Conservation (phyloP, 164 flowering plant genomes). For the Santalum album region DNA sequence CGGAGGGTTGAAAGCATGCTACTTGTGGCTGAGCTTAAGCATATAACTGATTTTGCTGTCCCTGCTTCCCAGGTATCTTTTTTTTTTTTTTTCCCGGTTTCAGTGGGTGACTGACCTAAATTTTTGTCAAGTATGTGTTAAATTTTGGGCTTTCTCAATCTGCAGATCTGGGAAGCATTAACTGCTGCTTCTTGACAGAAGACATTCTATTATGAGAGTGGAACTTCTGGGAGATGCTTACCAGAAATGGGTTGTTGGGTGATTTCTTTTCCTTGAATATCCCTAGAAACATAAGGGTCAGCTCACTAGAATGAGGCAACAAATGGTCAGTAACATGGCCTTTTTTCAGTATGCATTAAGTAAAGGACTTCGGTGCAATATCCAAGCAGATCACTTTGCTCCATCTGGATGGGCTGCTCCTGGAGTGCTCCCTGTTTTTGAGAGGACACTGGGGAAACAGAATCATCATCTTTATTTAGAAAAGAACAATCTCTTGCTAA, state of each 20-base stretch:
- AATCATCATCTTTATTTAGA: constrained; percentile 48
- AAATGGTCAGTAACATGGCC: constrained; percentile 97
- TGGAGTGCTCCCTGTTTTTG: constrained; percentile 95
- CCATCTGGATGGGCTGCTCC: constrained; percentile 99
- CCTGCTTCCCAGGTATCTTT: constrained; percentile 66
- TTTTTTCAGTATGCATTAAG: constrained; percentile 71
- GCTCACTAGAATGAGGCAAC: constrained; percentile 97
- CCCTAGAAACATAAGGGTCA: constrained; percentile 99
- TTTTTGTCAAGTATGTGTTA: background rate
- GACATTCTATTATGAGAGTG: constrained; percentile 95
- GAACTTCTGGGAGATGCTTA: constrained; percentile 99
- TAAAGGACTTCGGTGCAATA: constrained; percentile 85
- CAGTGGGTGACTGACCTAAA: background rate
- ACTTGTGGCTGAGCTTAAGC: constrained; percentile 83
- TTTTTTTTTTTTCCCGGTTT: constrained; percentile 21
- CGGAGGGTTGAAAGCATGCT: constrained; percentile 97
- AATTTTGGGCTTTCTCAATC: constrained; percentile 3
- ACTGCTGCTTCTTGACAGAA: constrained; percentile 99
- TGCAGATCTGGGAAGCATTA: constrained; percentile 91
- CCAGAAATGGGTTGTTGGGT: constrained; percentile 97
- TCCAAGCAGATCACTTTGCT: constrained; percentile 98
- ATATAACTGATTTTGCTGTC: constrained; percentile 60
- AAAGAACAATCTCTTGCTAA: constrained; percentile 27
- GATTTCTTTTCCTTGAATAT: constrained; percentile 83
- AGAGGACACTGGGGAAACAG: constrained; percentile 81